phyloP scores from a whole-genome alignment of 345 rosid genomes.

The Salix viminalis region DNA sequence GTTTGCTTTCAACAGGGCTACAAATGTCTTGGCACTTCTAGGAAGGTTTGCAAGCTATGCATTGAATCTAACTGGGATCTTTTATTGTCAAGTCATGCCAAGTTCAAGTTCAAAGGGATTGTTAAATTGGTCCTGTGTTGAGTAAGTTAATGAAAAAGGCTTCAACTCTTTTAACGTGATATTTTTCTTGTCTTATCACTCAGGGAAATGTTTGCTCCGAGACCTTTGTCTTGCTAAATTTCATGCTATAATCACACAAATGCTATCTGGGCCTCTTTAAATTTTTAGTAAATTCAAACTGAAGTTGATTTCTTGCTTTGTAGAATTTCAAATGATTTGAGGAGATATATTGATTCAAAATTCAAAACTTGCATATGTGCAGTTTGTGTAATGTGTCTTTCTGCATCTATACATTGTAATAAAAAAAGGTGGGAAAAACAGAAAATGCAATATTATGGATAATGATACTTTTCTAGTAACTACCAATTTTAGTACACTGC shows the following conservation, averaged over 20 bases:
- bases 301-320: not conserved
- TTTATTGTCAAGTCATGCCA: slow-evolving; percentile 53
- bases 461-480: not conserved
- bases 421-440: not conserved
- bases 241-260: not conserved
- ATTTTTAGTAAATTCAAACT: not conserved
- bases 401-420: not conserved
- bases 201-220: not conserved
- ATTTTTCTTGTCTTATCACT: not conserved
- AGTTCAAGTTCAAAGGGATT: slow-evolving; percentile 37
- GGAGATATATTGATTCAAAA: not conserved
- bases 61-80: slow-evolving; percentile 69
- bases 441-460: not conserved
- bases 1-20: slow-evolving; percentile 48
- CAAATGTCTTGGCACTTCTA: slow-evolving; percentile 64
- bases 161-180: not conserved
- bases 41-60: slow-evolving; percentile 64
- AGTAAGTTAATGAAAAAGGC: slow-evolving; percentile 47
- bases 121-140: slow-evolving; percentile 31
- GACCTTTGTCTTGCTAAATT: not conserved
- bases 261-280: not conserved
- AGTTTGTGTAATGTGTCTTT: not conserved
- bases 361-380: not conserved
- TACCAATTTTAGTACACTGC: not conserved
- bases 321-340: slow-evolving; percentile 1